Conservation (phyloP, 345 rosid genomes). For the Pistacia integerrima region DNA sequence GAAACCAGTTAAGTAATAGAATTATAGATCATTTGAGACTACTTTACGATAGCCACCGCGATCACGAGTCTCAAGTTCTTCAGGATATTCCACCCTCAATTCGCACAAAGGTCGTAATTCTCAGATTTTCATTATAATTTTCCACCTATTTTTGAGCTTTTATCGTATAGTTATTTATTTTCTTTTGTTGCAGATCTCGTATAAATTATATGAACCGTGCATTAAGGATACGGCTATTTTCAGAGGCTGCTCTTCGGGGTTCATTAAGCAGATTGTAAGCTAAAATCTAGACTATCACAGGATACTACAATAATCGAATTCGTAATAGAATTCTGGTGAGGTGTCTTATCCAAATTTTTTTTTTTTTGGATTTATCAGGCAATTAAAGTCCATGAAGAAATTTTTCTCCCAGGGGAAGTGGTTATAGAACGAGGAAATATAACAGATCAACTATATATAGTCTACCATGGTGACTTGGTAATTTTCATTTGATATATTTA, state of each 20-base stretch:
- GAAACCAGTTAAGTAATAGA: slow-evolving; percentile 52
- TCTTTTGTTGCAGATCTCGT: slow-evolving; percentile 56
- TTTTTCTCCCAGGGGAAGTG: slow-evolving; percentile 82
- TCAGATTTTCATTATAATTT: too few species aligned
- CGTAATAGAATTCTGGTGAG: too few species aligned
- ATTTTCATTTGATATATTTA: background rate
- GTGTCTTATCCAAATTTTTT: background rate
- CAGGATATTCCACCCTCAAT: slow-evolving; percentile 83
- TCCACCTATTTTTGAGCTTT: too few species aligned
- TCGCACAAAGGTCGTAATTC: slow-evolving; percentile 57
- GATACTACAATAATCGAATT: too few species aligned
- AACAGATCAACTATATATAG: slow-evolving; percentile 74
- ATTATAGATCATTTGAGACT: slow-evolving; percentile 66
- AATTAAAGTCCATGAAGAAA: slow-evolving; percentile 67
- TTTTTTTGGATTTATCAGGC: slow-evolving; percentile 44
- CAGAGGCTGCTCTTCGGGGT: slow-evolving; percentile 69
- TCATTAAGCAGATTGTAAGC: slow-evolving; percentile 85
- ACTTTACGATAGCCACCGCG: slow-evolving; percentile 58
- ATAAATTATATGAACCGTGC: slow-evolving; percentile 71
- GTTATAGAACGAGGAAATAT: slow-evolving; percentile 68
- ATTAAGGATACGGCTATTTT: slow-evolving; percentile 69
- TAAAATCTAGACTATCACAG: too few species aligned
- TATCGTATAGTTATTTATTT: background rate
- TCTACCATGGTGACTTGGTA: slow-evolving; percentile 85
- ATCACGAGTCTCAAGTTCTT: slow-evolving; percentile 57